Conservation (phyloP, 2,329 filamentous ascomycete genomes). For the Pestalotiopsis sp. region DNA sequence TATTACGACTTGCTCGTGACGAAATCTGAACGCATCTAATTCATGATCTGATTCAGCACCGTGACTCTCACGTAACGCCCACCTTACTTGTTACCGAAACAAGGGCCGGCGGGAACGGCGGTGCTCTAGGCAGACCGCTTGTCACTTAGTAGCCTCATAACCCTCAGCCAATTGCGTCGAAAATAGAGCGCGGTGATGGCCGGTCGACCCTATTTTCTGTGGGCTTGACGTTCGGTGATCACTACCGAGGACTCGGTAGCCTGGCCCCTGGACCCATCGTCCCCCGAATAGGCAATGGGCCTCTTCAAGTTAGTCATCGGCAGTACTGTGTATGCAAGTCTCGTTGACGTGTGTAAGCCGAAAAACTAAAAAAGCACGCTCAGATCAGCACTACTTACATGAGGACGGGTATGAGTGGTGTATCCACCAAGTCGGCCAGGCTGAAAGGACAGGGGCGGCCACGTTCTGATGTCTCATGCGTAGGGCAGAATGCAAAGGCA, state of each 20-base stretch:
- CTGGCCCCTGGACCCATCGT: neutral
- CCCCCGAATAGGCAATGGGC: neutral
- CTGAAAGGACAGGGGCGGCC: neutral
- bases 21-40: neutral
- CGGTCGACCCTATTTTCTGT: neutral
- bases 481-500: neutral
- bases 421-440: neutral
- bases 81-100: neutral
- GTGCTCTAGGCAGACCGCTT: neutral
- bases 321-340: neutral
- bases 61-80: neutral
- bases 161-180: neutral
- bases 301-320: neutral
- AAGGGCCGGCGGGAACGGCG: neutral
- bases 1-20: neutral
- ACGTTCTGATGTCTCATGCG: neutral
- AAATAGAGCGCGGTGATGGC: neutral
- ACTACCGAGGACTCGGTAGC: neutral
- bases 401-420: neutral
- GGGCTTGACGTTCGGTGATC: neutral
- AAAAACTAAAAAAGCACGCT: neutral
- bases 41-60: neutral
- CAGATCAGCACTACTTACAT: slow-evolving; percentile 10
- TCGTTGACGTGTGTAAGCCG: neutral
- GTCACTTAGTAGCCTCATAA: neutral